Percentiles rank a stretch among this genome's conserved stretches.
These are phyloP conservation scores for Globisporangium lucens DNA, from an alignment of 352 stramenopile species.

Conservation along the genomic window DNA sequence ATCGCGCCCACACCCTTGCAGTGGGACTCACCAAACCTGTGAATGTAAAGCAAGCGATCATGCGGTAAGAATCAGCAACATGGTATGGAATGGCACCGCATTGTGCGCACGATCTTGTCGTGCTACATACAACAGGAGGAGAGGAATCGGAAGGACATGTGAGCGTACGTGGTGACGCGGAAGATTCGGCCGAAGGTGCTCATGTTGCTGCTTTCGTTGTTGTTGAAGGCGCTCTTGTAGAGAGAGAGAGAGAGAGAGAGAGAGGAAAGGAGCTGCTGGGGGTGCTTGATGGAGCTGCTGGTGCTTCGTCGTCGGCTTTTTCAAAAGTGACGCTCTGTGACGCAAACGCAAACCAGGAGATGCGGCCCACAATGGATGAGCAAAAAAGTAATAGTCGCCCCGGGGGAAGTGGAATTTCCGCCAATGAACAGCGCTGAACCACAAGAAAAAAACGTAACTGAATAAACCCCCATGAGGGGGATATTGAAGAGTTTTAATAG, in stretches of 20 bases:
- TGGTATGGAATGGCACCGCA: neutral
- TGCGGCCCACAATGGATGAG: neutral
- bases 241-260: neutral
- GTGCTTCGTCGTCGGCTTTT: conserved; percentile 8
- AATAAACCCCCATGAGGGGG: neutral
- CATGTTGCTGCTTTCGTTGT: conserved; percentile 31
- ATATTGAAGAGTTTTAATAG: neutral
- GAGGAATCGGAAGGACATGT: neutral
- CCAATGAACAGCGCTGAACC: conserved; percentile 6
- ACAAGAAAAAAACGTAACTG: neutral
- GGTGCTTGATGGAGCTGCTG: neutral
- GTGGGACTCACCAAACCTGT: conserved; percentile 97
- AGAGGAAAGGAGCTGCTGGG: neutral
- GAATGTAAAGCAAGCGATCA: neutral
- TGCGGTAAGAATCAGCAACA: neutral
- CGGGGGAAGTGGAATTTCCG: neutral
- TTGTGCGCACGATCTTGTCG: neutral
- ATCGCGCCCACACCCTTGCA: conserved; percentile 97
- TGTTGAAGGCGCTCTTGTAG: neutral
- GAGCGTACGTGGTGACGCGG: conserved; percentile 92
- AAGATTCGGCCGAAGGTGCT: conserved; percentile 97
- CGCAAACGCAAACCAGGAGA: neutral
- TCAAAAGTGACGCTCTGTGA: conserved; percentile 3
- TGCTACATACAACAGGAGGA: neutral
- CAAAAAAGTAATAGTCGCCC: neutral